These are phyloP conservation scores for Parastagonospora nodorum DNA, from an alignment of 2,329 filamentous ascomycete species.

Conservation along the genomic window DNA sequence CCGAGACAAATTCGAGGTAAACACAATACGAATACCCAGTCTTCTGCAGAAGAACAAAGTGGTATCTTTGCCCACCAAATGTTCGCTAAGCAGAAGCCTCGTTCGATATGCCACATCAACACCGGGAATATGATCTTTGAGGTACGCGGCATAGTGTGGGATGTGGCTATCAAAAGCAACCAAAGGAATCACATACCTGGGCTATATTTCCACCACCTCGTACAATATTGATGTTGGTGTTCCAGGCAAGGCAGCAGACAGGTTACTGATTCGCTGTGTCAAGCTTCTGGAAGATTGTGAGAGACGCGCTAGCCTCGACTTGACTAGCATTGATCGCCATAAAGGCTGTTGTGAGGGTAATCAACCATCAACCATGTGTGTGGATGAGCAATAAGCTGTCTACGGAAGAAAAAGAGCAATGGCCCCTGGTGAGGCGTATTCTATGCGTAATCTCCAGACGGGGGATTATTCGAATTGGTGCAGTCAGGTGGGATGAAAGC, in stretches of 20 bases:
- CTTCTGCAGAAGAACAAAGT: too few relatives aligned
- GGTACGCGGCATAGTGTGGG: too few relatives aligned
- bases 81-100: neutral
- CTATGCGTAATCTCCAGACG: neutral
- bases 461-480: too few relatives aligned
- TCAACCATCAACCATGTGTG: constrained; percentile 27
- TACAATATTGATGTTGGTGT: constrained; percentile 2
- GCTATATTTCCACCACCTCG: constrained; percentile 1
- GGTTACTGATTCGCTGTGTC: constrained; percentile 8
- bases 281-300: constrained; percentile 33
- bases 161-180: too few relatives aligned
- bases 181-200: too few relatives aligned
- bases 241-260: constrained; percentile 1
- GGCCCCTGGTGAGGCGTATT: neutral
- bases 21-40: constrained; percentile 6
- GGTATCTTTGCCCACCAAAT: too few relatives aligned
- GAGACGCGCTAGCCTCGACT: constrained; percentile 13
- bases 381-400: constrained; percentile 17
- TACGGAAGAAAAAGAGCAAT: constrained; percentile 17
- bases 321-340: constrained; percentile 19
- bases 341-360: constrained; percentile 8
- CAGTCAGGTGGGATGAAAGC: neutral
- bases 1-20: constrained; percentile 20
- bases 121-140: neutral
- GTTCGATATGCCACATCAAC: neutral